Conservation (phyloP, 164 flowering plant species). For the Stephania cephalantha region DNA sequence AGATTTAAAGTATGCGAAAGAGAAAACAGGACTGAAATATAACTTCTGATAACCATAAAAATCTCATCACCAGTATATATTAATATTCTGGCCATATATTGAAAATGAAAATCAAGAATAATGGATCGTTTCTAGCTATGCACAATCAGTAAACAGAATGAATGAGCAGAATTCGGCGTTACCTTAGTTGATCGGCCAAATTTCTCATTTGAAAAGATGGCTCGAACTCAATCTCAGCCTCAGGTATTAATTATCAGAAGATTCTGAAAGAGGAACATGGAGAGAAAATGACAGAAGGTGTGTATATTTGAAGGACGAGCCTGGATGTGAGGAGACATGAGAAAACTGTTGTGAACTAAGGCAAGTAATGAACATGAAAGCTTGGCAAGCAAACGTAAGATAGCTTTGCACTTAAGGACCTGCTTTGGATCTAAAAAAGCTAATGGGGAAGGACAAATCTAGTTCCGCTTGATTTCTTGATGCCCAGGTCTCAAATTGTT, state of each 20-base stretch:
- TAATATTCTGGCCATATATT: too few species aligned
- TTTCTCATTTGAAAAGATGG: slow-evolving; percentile 11
- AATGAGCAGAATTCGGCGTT: background rate
- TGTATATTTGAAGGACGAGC: slow-evolving; percentile 18
- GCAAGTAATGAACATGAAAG: slow-evolving; percentile 11
- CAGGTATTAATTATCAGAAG: background rate
- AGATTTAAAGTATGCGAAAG: background rate
- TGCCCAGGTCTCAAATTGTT: slow-evolving; percentile 3
- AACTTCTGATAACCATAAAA: too few species aligned
- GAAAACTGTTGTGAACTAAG: slow-evolving; percentile 1
- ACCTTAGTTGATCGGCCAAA: slow-evolving; percentile 33
- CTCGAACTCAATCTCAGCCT: background rate
- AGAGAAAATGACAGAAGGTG: background rate
- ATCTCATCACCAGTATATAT: too few species aligned
- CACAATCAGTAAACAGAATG: background rate
- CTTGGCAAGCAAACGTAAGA: slow-evolving; percentile 22
- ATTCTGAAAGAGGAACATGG: background rate
- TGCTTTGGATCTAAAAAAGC: slow-evolving; percentile 13
- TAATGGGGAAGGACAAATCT: slow-evolving; percentile 5
- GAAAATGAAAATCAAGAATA: background rate
- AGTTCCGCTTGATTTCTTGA: slow-evolving; percentile 4
- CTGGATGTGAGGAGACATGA: slow-evolving; percentile 9
- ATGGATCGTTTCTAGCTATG: background rate
- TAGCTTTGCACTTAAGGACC: slow-evolving; percentile 24
- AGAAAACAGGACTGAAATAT: background rate